Conservation (phyloP, 345 rosid genomes). For the Laguncularia racemosa region DNA sequence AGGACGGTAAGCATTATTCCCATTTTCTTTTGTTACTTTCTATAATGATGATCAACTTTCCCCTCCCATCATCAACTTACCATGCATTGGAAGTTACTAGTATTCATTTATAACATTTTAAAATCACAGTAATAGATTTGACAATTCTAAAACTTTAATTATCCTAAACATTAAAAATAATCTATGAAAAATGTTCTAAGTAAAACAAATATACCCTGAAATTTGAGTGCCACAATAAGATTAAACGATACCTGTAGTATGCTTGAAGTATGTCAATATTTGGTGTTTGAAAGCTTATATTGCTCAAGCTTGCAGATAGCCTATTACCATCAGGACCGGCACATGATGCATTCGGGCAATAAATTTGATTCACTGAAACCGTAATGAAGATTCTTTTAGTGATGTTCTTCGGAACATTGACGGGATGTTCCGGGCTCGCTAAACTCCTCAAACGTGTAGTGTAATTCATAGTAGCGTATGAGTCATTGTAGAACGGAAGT, state of each 20-base stretch:
- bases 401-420: conserved; percentile 28
- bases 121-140: too few species aligned
- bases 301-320: conserved; percentile 25
- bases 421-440: conserved; percentile 14
- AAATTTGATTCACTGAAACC: conserved; percentile 22
- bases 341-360: conserved; percentile 21
- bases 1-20: too few species aligned
- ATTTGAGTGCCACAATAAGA: not conserved
- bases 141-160: too few species aligned
- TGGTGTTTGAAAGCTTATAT: conserved; percentile 19
- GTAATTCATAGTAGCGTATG: conserved; percentile 22
- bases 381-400: conserved; percentile 23
- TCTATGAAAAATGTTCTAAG: not conserved
- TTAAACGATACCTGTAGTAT: conserved; percentile 9
- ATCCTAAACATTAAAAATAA: not conserved
- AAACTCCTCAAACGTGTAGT: conserved; percentile 17
- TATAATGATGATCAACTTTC: too few species aligned
- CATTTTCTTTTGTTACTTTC: too few species aligned
- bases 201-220: not conserved
- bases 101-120: too few species aligned
- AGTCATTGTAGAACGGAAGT: conserved; percentile 34
- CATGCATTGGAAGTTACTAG: too few species aligned
- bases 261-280: conserved; percentile 18
- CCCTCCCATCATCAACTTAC: too few species aligned
- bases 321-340: conserved; percentile 9